Conservation (phyloP, 306 rosid species). For the Casuarina glauca region DNA sequence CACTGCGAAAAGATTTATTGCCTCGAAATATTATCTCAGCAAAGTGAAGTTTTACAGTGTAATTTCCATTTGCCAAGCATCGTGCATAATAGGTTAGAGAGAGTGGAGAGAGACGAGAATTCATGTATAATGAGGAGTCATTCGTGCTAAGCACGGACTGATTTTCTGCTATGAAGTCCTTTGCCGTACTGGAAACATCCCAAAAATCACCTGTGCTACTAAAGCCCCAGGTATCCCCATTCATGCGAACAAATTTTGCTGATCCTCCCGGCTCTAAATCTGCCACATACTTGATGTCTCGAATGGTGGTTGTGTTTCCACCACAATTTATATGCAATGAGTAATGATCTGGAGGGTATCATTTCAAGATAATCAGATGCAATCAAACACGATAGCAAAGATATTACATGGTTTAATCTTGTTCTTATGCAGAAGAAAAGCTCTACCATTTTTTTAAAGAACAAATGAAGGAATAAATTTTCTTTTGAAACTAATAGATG, state of each 20-base stretch:
- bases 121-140: slow-evolving; percentile 40
- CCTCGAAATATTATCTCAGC: slow-evolving; percentile 42
- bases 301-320: slow-evolving; percentile 44
- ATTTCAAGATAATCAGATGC: neutral
- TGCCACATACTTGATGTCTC: slow-evolving; percentile 46
- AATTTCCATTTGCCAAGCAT: slow-evolving; percentile 59
- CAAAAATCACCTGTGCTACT: slow-evolving; percentile 66
- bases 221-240: slow-evolving; percentile 46
- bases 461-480: neutral
- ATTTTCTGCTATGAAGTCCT: slow-evolving; percentile 30
- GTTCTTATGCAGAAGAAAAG: too few relatives aligned
- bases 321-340: slow-evolving; percentile 59
- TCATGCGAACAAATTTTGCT: slow-evolving; percentile 37
- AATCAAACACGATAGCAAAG: neutral
- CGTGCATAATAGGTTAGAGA: slow-evolving; percentile 52
- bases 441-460: too few relatives aligned
- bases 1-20: slow-evolving; percentile 50
- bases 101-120: slow-evolving; percentile 50
- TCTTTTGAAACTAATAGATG: neutral
- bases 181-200: slow-evolving; percentile 34
- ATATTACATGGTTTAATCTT: neutral
- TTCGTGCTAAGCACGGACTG: slow-evolving; percentile 27
- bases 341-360: slow-evolving; percentile 19
- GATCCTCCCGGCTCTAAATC: slow-evolving; percentile 54
- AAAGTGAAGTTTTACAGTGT: slow-evolving; percentile 13